phyloP scores from a whole-genome alignment of 768 basidiomycete genomes.

The Pisolithus microcarpus region DNA sequence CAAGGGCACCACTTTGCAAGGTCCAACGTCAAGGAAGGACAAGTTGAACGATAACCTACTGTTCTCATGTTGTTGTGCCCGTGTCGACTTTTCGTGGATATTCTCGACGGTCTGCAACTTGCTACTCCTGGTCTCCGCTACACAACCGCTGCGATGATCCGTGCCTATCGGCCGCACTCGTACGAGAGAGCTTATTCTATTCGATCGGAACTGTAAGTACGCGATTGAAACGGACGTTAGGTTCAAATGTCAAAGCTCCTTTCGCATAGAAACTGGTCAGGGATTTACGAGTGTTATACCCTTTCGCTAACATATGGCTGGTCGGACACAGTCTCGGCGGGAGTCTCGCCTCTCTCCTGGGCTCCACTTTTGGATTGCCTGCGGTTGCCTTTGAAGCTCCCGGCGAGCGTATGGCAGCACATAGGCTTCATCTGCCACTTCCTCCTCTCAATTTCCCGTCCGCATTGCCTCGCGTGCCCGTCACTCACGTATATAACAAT shows the following conservation, averaged over 20 bases:
- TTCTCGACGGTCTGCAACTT: constrained; percentile 84
- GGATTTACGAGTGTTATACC: constrained; percentile 52
- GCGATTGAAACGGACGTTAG: background rate
- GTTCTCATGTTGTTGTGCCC: constrained; percentile 91
- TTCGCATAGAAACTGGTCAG: constrained; percentile 43
- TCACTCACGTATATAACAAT: constrained; percentile 55
- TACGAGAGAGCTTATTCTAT: constrained; percentile 90
- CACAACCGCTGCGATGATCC: constrained; percentile 68
- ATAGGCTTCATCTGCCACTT: constrained; percentile 55
- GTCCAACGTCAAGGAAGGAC: constrained; percentile 84
- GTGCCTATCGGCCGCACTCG: constrained; percentile 77
- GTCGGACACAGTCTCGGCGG: constrained; percentile 60
- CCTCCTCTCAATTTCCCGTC: constrained; percentile 26
- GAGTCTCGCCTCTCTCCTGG: constrained; percentile 54
- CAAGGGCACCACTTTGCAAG: constrained; percentile 82
- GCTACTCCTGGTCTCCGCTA: constrained; percentile 47
- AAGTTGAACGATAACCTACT: constrained; percentile 88
- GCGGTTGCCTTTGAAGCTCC: constrained; percentile 60
- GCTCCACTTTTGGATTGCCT: constrained; percentile 58
- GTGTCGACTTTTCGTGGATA: constrained; percentile 81
- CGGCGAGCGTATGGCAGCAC: constrained; percentile 55
- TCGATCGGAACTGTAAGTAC: constrained; percentile 71
- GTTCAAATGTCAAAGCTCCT: constrained; percentile 5
- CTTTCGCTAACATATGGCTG: constrained; percentile 54
- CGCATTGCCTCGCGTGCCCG: constrained; percentile 18